A percentile compares a stretch with the other conserved stretches of the same genome.
phyloP scores from a whole-genome alignment of 2,329 filamentous ascomycete species.

The Emmonsia crescens region DNA sequence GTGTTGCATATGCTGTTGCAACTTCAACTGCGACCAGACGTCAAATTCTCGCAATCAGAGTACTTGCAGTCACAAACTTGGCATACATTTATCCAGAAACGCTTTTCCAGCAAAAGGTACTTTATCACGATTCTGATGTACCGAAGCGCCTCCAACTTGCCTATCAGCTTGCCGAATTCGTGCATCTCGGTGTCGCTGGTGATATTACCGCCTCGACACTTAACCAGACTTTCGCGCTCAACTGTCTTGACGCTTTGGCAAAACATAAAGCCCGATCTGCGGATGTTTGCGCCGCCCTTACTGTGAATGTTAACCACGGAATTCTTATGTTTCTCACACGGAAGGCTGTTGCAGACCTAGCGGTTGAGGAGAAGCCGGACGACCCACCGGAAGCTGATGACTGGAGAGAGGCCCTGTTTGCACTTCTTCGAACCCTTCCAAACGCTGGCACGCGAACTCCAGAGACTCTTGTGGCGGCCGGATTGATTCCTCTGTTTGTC shows the following conservation, averaged over 20 bases:
- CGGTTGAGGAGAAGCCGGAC: slow-evolving; percentile 45
- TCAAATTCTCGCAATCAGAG: slow-evolving; percentile 64
- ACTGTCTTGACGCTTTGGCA: slow-evolving; percentile 73
- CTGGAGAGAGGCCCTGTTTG: slow-evolving; percentile 84
- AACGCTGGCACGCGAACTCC: slow-evolving; percentile 61
- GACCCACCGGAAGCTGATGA: slow-evolving; percentile 62
- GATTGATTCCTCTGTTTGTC: slow-evolving; percentile 78
- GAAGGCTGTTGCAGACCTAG: slow-evolving; percentile 78
- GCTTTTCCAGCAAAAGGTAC: slow-evolving; percentile 73
- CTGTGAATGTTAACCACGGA: slow-evolving; percentile 91
- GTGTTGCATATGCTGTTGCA: slow-evolving; percentile 70
- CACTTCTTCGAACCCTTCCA: slow-evolving; percentile 72
- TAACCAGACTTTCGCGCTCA: slow-evolving; percentile 72
- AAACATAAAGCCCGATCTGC: slow-evolving; percentile 63
- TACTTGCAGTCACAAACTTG: slow-evolving; percentile 81
- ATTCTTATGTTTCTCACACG: slow-evolving; percentile 86
- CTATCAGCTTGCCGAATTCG: slow-evolving; percentile 83
- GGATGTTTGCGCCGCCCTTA: slow-evolving; percentile 83
- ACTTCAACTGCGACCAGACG: slow-evolving; percentile 56
- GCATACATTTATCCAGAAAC: slow-evolving; percentile 78
- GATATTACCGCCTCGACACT: slow-evolving; percentile 58
- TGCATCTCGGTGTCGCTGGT: slow-evolving; percentile 68
- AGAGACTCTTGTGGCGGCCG: slow-evolving; percentile 75
- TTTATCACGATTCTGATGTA: slow-evolving; percentile 81
- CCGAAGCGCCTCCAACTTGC: slow-evolving; percentile 79